phyloP scores from a whole-genome alignment of 148 eudicot genomes.

The Selenicereus undatus region DNA sequence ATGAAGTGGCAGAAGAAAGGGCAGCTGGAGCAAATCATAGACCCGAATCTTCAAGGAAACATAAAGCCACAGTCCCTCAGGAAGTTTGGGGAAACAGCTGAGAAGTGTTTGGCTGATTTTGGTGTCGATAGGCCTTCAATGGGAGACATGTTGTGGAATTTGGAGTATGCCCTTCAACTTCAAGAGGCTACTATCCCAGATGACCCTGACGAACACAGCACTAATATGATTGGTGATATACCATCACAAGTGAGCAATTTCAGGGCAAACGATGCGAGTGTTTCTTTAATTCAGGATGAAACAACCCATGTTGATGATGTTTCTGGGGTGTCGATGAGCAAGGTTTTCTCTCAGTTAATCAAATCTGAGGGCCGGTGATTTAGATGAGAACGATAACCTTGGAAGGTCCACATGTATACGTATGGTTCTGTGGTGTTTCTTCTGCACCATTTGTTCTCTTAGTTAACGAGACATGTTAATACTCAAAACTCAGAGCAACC shows the following conservation, averaged over 20 bases:
- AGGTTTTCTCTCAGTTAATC: conserved; percentile 30
- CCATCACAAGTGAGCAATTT: conserved; percentile 26
- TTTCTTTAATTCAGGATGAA: conserved; percentile 22
- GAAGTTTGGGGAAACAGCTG: conserved; percentile 31
- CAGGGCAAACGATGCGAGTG: conserved; percentile 18
- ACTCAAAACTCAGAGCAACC: background rate
- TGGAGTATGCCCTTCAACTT: conserved; percentile 34
- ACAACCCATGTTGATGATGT: conserved; percentile 25
- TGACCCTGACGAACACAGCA: conserved; percentile 30
- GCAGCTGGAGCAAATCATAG: conserved; percentile 28
- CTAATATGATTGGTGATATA: conserved; percentile 27
- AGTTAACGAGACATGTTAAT: background rate
- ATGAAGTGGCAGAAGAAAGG: conserved; percentile 40
- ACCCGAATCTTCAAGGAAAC: conserved; percentile 26
- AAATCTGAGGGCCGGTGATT: conserved; percentile 31
- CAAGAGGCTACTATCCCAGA: conserved; percentile 32
- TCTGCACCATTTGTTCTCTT: background rate
- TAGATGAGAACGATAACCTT: background rate
- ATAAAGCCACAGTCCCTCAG: conserved; percentile 30
- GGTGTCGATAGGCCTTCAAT: conserved; percentile 34
- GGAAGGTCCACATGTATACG: background rate
- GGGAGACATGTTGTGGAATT: conserved; percentile 32
- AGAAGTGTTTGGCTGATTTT: conserved; percentile 32
- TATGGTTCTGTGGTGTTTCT: background rate
- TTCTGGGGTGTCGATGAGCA: conserved; percentile 33